Evolutionary conservation across 139 green algal genomes (phyloP).

Genomic region (Haematococcus sp.): DNA sequence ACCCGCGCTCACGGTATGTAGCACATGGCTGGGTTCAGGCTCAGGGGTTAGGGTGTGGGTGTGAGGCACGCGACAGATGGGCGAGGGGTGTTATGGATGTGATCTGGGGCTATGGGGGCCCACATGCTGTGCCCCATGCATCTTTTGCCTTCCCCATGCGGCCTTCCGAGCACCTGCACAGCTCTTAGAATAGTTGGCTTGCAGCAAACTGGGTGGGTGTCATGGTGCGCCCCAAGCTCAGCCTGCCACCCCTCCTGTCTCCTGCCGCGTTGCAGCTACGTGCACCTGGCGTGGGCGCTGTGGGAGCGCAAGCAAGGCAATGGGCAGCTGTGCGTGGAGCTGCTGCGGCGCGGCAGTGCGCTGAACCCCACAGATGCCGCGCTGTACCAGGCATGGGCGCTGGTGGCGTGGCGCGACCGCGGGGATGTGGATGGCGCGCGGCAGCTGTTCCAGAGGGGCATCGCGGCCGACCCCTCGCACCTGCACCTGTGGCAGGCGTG

Average conservation of each 20-base stretch:
- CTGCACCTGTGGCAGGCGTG: slow-evolving; percentile 88
- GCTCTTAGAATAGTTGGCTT: neutral
- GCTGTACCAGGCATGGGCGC: slow-evolving; percentile 72
- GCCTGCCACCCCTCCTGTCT: neutral
- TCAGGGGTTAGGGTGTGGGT: neutral
- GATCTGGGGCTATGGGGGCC: too few species aligned
- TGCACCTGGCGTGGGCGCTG: slow-evolving; percentile 68
- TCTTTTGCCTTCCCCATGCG: too few species aligned
- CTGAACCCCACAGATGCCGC: slow-evolving; percentile 84
- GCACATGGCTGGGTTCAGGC: neutral
- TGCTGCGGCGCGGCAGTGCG: slow-evolving; percentile 68
- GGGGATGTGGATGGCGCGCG: slow-evolving; percentile 46
- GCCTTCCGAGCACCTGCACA: neutral
- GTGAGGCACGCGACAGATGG: too few species aligned
- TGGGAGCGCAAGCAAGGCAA: slow-evolving; percentile 75
- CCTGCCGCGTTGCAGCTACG: slow-evolving; percentile 56
- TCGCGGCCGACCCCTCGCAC: slow-evolving; percentile 65
- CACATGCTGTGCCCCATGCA: too few species aligned
- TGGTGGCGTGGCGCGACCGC: slow-evolving; percentile 50
- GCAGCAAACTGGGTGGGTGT: neutral
- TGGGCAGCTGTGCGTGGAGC: slow-evolving; percentile 54
- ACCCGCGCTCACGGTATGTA: slow-evolving; percentile 41
- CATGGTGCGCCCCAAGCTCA: neutral
- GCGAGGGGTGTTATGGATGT: too few species aligned
- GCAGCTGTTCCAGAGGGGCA: slow-evolving; percentile 63